These are phyloP conservation scores for Kalmusia sp. DNA, from an alignment of 2,329 filamentous ascomycete genomes.

Conservation along the genomic window DNA sequence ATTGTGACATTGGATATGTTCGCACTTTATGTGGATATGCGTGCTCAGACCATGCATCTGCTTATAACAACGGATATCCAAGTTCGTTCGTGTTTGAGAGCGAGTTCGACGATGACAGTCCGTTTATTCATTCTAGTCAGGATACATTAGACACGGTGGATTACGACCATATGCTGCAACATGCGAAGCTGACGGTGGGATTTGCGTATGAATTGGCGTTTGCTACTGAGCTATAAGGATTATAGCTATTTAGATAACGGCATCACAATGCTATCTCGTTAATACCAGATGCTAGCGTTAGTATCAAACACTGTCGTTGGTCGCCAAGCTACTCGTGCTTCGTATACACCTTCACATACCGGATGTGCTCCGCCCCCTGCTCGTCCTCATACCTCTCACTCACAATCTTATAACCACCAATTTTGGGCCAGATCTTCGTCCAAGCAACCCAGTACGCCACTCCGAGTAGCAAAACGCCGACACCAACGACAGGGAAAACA, in stretches of 20 bases:
- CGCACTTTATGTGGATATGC: conserved; percentile 89
- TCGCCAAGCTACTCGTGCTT: conserved; percentile 22
- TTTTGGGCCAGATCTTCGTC: conserved; percentile 29
- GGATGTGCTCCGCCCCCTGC: conserved; percentile 37
- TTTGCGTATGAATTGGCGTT: conserved; percentile 83
- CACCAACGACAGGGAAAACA: conserved; percentile 53
- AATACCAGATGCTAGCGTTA: no score
- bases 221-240: conserved; percentile 47
- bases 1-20: conserved; percentile 84
- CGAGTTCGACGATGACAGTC: conserved; percentile 65
- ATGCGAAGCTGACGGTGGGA: conserved; percentile 81
- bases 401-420: conserved; percentile 41
- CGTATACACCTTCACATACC: conserved; percentile 42
- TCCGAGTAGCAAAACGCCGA: conserved; percentile 47
- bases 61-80: conserved; percentile 74
- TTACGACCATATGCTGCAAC: conserved; percentile 89
- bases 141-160: conserved; percentile 73
- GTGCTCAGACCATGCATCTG: conserved; percentile 76
- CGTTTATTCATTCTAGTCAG: conserved; percentile 71
- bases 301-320: no score
- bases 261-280: background rate
- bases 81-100: conserved; percentile 78
- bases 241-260: background rate
- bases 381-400: conserved; percentile 36
- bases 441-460: conserved; percentile 44